phyloP scores from a whole-genome alignment of 345 rosid genomes.

The Microcos paniculata region DNA sequence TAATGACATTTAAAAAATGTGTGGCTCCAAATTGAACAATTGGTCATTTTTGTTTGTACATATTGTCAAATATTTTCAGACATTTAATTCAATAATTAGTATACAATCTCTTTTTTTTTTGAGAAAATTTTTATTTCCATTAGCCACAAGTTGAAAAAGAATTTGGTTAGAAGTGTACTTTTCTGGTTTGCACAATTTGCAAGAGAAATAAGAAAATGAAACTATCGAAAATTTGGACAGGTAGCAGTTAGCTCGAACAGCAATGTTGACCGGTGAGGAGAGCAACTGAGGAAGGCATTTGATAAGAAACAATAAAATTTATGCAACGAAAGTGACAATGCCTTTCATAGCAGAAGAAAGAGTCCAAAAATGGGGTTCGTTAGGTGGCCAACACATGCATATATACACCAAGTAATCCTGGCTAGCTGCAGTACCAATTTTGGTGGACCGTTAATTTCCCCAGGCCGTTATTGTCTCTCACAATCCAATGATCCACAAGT shows the following conservation, averaged over 20 bases:
- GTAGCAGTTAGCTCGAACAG: background rate
- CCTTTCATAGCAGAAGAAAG: background rate
- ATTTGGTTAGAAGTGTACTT: background rate
- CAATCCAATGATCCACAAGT: too few relatives aligned
- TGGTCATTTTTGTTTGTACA: too few relatives aligned
- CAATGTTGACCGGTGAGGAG: background rate
- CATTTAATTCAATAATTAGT: too few relatives aligned
- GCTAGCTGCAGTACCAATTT: background rate
- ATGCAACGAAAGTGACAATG: background rate
- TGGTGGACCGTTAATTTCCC: background rate
- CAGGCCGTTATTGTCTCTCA: background rate
- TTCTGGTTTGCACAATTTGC: background rate
- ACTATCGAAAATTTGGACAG: background rate
- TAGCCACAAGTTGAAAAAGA: background rate
- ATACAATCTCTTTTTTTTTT: background rate
- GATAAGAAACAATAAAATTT: background rate
- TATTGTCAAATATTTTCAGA: too few relatives aligned
- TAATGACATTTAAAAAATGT: too few relatives aligned
- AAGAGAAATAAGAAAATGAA: background rate
- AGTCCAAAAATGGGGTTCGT: background rate
- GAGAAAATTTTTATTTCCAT: background rate
- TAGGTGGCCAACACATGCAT: background rate
- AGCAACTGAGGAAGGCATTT: background rate
- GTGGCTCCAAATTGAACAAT: too few relatives aligned
- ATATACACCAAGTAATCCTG: background rate